Base-by-base conservation (phyloP, 1,284 basidiomycete species). In the Malassezia restricta region DNA sequence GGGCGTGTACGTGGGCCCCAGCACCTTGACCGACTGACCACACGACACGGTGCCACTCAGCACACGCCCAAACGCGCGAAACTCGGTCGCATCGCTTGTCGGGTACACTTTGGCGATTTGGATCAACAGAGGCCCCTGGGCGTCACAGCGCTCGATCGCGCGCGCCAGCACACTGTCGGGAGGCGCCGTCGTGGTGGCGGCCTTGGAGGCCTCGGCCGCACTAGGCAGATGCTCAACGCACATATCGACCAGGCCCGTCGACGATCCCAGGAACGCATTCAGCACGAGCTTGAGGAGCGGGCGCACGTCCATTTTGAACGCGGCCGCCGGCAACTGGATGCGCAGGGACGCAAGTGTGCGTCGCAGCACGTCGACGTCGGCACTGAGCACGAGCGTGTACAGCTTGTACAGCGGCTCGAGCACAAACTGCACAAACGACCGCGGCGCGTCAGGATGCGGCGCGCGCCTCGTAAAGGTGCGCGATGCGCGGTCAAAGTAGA, bases 231-330 rank as follows among this genome's bases (percentile, higher is more conserved):
- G 81, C 57, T 88, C 82, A 12, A 83, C 83, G 59, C 98, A 83
- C 78, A 98, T 82, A 75, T 98, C 94, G 31, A 94, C 82, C 54
- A 99, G 77, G 0, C 92, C 92, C 1, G 87, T 78, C 11, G 83
- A 81, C 0, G 60, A 54, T 3, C 94, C 92, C 67, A 99, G 96
- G 79, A 99, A 99, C 65, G 95, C 88, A 65, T 86, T 85, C 58
- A 95, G 77, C 4, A 96, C 85, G 40, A 87, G 86, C 76, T 94
- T 92, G 58, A 99, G 78, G 54, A 99, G 76, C 3, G 94, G 92
- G 49, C 91, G 79, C 7, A 92, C 90, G 72, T 98, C 94, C 84
- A 96, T 92, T 78, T 96, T 96, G 79, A 85, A 98, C 79, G 87
- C 87, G 37, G 90, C 79, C 0, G 89, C 86, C 75, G 92, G 94